phyloP scores from a whole-genome alignment of 2,329 filamentous ascomycete species.

The Aspergillus sp. region DNA sequence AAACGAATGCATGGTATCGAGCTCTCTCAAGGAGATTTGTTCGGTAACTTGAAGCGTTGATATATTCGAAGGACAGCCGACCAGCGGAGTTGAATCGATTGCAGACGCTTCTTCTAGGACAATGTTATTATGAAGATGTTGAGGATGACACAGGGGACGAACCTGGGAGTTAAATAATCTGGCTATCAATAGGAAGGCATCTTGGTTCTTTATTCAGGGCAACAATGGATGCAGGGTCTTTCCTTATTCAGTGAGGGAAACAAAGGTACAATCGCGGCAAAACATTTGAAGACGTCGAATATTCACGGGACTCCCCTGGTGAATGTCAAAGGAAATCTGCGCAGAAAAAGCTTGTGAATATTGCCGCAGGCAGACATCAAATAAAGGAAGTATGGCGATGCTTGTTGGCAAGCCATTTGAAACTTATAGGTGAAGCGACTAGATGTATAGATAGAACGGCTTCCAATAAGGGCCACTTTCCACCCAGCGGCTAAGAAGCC shows the following conservation, averaged over 20 bases:
- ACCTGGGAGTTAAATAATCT: not conserved
- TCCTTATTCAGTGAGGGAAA: too few species aligned
- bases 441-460: not conserved
- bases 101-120: not conserved
- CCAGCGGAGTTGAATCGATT: conserved; percentile 8
- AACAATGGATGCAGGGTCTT: too few species aligned
- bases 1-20: conserved; percentile 3
- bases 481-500: not conserved
- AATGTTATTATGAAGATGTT: not conserved
- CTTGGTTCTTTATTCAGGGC: not conserved
- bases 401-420: not conserved
- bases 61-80: conserved; percentile 6
- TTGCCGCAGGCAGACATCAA: not conserved
- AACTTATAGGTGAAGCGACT: not conserved
- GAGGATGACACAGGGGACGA: not conserved
- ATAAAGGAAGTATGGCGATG: not conserved
- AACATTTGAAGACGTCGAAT: not conserved
- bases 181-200: not conserved
- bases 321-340: not conserved
- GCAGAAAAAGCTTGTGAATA: not conserved
- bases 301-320: not conserved
- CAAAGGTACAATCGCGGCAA: not conserved
- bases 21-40: not conserved
- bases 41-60: conserved; percentile 1
- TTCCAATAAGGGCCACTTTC: not conserved